Base-by-base conservation (phyloP, 2,329 filamentous ascomycete species). In the Monilinia fructicola region DNA sequence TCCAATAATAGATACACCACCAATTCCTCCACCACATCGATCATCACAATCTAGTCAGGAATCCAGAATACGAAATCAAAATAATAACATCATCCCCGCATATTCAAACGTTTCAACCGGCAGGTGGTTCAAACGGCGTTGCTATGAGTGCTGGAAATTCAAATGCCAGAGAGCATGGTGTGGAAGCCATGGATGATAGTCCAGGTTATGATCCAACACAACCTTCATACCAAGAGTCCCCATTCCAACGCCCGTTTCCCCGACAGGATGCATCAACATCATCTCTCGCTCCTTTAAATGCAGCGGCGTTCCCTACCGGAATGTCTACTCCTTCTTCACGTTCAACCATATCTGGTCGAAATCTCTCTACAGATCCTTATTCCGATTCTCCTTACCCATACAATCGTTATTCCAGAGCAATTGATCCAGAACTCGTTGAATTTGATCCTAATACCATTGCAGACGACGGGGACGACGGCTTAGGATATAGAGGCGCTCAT, bases 381-480 rank as follows among this genome's bases (percentile, higher is more conserved):
- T 64, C 69, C 11, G 75, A 77, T 62, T 68, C 67, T 53, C 70
- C 68, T 31, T 69, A 69, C 56, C 55, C 58, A 40, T 71, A 73
- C 52, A 66, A 73, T 55, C 72, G 74, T 64, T 74, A 75, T 40
- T 75, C 74, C 14, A 68, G 72, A 46, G 31, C 54, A 60, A 74
- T 76, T 28, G 74, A 76, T 59, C 72, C 75, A 2, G 71, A 58
- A 28, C 38, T 76, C 44, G 69, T 62, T 4, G 71, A 73, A 18
- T 74, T 76, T 54, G 74, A 97, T 75, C 92, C 93, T 3, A 87
- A 90, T 73, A 87, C 89, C 18, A 93, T 97, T 70, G 85, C 85
- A 28, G 93, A 97, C 76, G 93, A 97, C 74, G 92, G 91, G 38
- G 93, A 97, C 74, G 93, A 96, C 76, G 92, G 90, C 1, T 83